Evolutionary conservation across 2,329 filamentous ascomycete species (phyloP).

Genomic region (Pyrenophora teres): DNA sequence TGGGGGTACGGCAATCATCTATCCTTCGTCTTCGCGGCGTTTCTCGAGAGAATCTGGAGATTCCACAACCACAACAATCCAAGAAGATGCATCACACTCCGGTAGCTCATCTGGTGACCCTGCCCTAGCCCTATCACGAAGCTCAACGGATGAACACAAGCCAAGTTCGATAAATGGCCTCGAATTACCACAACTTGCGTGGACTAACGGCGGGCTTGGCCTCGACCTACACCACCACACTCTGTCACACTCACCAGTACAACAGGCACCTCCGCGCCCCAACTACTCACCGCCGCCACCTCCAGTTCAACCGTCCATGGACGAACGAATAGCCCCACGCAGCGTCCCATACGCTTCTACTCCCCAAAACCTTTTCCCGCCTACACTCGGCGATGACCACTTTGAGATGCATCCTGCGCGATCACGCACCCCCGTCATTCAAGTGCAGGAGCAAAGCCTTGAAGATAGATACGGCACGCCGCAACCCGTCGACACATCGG

Average conservation of each 20-base stretch:
- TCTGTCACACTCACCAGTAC: conserved; percentile 35
- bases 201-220: conserved; percentile 49
- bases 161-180: conserved; percentile 28
- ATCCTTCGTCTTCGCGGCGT: conserved; percentile 39
- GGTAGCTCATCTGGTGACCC: conserved; percentile 38
- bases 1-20: conserved; percentile 47
- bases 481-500: conserved; percentile 18
- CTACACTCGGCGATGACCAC: conserved; percentile 18
- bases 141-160: conserved; percentile 38
- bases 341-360: conserved; percentile 17
- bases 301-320: conserved; percentile 26
- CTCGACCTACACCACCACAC: conserved; percentile 47
- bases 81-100: conserved; percentile 39
- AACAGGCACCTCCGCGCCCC: conserved; percentile 48
- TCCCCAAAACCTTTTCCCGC: conserved; percentile 16
- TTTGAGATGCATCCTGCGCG: conserved; percentile 33
- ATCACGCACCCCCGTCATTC: conserved; percentile 26
- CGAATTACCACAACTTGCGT: conserved; percentile 46
- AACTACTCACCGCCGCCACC: conserved; percentile 56
- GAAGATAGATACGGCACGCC: conserved; percentile 26
- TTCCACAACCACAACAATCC: conserved; percentile 40
- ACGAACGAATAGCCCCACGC: conserved; percentile 14
- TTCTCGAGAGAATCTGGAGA: conserved; percentile 42
- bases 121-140: conserved; percentile 42
- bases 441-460: conserved; percentile 22